Evolutionary conservation across 2,329 filamentous ascomycete genomes (phyloP).

Genomic region (Pyrenophora seminiperda): DNA sequence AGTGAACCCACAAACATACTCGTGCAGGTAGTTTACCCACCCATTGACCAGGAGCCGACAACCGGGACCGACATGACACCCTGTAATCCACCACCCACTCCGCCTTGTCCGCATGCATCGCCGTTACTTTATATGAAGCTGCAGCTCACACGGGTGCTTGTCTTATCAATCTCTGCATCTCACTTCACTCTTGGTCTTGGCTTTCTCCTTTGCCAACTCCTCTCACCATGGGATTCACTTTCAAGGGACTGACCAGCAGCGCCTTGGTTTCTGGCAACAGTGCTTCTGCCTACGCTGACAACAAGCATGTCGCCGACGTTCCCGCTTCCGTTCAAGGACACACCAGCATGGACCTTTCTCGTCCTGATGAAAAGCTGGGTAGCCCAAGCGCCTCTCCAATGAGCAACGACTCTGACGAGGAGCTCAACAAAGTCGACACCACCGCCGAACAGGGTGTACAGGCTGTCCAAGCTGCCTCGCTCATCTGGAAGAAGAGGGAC

Average conservation of each 20-base stretch:
- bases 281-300: constrained; percentile 16
- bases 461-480: constrained; percentile 35
- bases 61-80: constrained; percentile 14
- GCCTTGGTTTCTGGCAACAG: constrained; percentile 31
- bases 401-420: constrained; percentile 32
- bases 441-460: constrained; percentile 38
- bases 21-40: constrained; percentile 14
- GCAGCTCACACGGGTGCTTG: constrained; percentile 18
- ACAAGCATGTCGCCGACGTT: constrained; percentile 37
- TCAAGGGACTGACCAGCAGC: constrained; percentile 38
- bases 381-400: constrained; percentile 20
- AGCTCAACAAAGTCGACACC: constrained; percentile 40
- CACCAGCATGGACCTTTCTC: constrained; percentile 33
- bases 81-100: constrained; percentile 8
- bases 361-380: constrained; percentile 37
- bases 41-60: constrained; percentile 18
- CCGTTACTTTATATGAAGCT: constrained; percentile 27
- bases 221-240: constrained; percentile 38
- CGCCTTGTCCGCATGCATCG: constrained; percentile 11
- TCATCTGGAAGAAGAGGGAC: constrained; percentile 36
- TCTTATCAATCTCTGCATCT: constrained; percentile 37
- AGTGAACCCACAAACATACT: constrained; percentile 10
- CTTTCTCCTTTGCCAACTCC: constrained; percentile 1
- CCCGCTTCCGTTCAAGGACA: constrained; percentile 36
- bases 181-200: constrained; percentile 8